phyloP scores from a whole-genome alignment of 2,329 filamentous ascomycete species.

The Arthrobotrys conoides region DNA sequence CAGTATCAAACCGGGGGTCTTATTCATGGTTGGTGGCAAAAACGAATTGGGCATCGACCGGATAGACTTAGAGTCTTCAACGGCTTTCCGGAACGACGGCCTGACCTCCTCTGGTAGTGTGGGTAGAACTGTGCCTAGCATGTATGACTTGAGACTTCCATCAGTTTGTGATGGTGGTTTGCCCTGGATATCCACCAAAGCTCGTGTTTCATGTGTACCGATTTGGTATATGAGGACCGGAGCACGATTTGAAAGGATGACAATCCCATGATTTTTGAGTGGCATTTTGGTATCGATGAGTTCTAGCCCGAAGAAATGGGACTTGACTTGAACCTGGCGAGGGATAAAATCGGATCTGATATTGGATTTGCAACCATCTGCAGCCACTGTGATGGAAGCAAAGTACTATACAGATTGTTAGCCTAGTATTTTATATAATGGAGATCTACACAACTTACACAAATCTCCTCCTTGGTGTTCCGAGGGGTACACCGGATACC shows the following conservation, averaged over 20 bases:
- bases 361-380: conserved; percentile 92
- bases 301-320: conserved; percentile 94
- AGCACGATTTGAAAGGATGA: conserved; percentile 82
- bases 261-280: conserved; percentile 82
- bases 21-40: conserved; percentile 83
- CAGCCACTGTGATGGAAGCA: conserved; percentile 86
- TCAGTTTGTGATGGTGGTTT: conserved; percentile 78
- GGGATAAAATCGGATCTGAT: conserved; percentile 86
- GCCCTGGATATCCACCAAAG: conserved; percentile 87
- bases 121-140: conserved; percentile 84
- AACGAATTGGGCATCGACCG: conserved; percentile 97
- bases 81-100: conserved; percentile 80
- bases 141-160: conserved; percentile 88
- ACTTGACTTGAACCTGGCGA: conserved; percentile 78
- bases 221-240: conserved; percentile 97
- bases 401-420: conserved; percentile 76
- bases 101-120: conserved; percentile 79
- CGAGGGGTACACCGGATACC: conserved; percentile 73
- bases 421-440: conserved; percentile 11
- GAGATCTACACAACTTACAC: conserved; percentile 63
- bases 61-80: conserved; percentile 80
- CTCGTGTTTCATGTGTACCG: conserved; percentile 91
- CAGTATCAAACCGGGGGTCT: conserved; percentile 80
- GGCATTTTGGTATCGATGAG: conserved; percentile 88
- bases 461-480: conserved; percentile 63